Conservation (phyloP, 257 asterid species). For the Salvia rosmarinus region DNA sequence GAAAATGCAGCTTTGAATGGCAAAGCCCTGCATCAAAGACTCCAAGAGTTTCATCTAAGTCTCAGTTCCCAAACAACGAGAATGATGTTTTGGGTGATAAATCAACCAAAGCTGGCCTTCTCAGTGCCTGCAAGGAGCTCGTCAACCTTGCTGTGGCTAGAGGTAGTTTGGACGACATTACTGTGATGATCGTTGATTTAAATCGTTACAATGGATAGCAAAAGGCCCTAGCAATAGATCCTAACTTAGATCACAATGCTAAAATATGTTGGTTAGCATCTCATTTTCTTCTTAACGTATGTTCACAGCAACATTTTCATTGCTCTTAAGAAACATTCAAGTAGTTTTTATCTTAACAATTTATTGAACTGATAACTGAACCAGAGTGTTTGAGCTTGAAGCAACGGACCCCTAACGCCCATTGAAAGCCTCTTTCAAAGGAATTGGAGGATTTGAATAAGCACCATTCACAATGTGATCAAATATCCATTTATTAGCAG, state of each 20-base stretch:
- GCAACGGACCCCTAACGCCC: slow-evolving; percentile 16
- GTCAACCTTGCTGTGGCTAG: slow-evolving; percentile 59
- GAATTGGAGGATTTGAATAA: slow-evolving; percentile 79
- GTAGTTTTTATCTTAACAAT: neutral
- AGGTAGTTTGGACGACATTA: slow-evolving; percentile 78
- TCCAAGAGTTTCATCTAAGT: slow-evolving; percentile 41
- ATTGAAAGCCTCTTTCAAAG: slow-evolving; percentile 61
- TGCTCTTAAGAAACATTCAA: neutral
- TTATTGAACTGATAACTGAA: neutral
- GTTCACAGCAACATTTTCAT: neutral
- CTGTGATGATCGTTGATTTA: slow-evolving; percentile 68
- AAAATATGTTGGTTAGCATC: slow-evolving; percentile 3
- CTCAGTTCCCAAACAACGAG: slow-evolving; percentile 36
- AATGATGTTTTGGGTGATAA: slow-evolving; percentile 39
- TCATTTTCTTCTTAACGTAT: neutral
- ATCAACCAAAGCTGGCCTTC: slow-evolving; percentile 38
- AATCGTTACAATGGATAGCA: neutral
- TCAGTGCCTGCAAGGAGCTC: slow-evolving; percentile 67
- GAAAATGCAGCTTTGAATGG: slow-evolving; percentile 38
- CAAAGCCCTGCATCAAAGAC: slow-evolving; percentile 57
- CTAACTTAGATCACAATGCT: slow-evolving; percentile 1
- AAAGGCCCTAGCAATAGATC: neutral
- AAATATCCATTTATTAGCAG: slow-evolving; percentile 76
- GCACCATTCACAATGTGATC: slow-evolving; percentile 68
- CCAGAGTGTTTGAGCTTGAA: neutral